phyloP scores from a whole-genome alignment of 768 basidiomycete genomes.

The Amanita pseudoporphyria region DNA sequence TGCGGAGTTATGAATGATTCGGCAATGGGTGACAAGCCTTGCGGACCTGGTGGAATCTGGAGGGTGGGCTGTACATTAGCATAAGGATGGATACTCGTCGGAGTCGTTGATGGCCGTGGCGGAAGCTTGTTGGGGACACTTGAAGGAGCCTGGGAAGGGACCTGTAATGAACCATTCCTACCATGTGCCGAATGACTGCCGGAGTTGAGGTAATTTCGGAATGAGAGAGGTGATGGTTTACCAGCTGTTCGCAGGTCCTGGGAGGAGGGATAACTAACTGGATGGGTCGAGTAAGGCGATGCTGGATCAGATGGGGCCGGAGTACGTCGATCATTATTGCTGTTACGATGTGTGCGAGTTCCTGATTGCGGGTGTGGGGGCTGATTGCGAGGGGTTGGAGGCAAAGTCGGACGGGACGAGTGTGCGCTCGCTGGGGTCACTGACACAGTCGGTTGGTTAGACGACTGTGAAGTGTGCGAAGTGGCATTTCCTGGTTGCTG shows the following conservation, averaged over 20 bases:
- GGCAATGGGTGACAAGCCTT: constrained; percentile 61
- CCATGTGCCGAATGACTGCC: constrained; percentile 28
- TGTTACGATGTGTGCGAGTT: constrained; percentile 24
- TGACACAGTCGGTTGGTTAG: constrained; percentile 12
- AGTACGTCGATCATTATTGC: constrained; percentile 33
- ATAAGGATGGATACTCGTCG: constrained; percentile 46
- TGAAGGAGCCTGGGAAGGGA: constrained; percentile 27
- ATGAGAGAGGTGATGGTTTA: constrained; percentile 31
- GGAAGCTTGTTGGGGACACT: constrained; percentile 33
- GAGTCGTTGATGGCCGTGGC: constrained; percentile 31
- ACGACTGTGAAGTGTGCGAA: constrained; percentile 16
- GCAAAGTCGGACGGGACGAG: constrained; percentile 38
- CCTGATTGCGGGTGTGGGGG: constrained; percentile 47
- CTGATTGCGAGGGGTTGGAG: constrained; percentile 59
- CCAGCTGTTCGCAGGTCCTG: constrained; percentile 15
- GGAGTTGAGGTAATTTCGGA: constrained; percentile 11
- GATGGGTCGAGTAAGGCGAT: constrained; percentile 30
- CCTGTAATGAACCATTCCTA: constrained; percentile 43
- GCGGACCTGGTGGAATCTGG: constrained; percentile 23
- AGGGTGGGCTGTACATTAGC: constrained; percentile 40
- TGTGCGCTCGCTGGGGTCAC: constrained; percentile 22
- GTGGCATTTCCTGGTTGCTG: constrained; percentile 26
- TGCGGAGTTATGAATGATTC: constrained; percentile 43
- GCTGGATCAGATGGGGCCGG: constrained; percentile 45
- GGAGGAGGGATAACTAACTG: not conserved